Base-by-base conservation (phyloP, 2,329 filamentous ascomycete species). In the Leptographium procerum region DNA sequence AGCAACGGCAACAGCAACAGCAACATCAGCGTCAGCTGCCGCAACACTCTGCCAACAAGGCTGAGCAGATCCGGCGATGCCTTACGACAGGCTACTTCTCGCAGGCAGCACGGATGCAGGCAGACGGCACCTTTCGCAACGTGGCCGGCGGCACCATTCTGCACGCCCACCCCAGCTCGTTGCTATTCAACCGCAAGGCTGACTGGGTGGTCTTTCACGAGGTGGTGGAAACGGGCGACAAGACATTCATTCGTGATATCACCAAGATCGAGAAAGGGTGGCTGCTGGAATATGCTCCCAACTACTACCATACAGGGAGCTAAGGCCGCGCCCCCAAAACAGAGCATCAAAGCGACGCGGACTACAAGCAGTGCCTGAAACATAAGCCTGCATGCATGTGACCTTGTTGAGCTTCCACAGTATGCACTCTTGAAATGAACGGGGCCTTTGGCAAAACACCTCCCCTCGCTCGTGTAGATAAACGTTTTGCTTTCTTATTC, bases 171-270 rank as follows among this genome's bases (percentile, higher is more conserved):
- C 94, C 94, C 0, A 95, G 84, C 67, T 95, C 88, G 45, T 74
- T 97, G 64, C 90, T 97, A 84, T 97, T 97, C 76, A 95, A 96
- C 71, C 85, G 91, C 59, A 96, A 95, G 75, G 90, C 90, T 13
- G 91, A 96, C 63, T 97, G 92, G 91, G 91, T 97, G 11, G 81
- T 99, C 36, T 99, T 96, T 68, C 88, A 95, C 66, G 92, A 96
- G 73, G 84, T 96, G 43, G 83, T 96, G 78, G 89, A 97, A 74
- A 95, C 89, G 5, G 84, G 87, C 11, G 83, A 82, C 63, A 97
- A 97, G 77, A 91, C 83, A 0, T 97, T 87, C 69, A 95, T 99
- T 65, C 80, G 90, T 58, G 92, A 97, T 71, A 76, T 97, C 60
- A 94, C 86, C n/a, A 94, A 89, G 74, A 88, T 97, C 66, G 89